Evolutionary conservation across 2,329 filamentous ascomycete species (phyloP), one percentile per base, ranked within the genome.

Genomic region (Monosporascus sp.): DNA sequence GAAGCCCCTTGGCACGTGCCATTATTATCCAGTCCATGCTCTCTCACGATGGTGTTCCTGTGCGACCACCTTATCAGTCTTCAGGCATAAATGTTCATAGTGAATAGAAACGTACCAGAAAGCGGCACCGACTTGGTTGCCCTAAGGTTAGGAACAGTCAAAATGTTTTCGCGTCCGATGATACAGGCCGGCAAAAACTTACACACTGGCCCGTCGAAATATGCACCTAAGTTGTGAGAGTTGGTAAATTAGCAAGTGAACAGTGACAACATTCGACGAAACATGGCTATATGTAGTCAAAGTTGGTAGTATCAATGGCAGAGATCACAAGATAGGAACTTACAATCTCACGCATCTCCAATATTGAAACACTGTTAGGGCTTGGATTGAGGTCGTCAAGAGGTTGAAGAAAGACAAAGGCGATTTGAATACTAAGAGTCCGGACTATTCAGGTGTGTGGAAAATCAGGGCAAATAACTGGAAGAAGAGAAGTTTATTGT

Each of bases 121-220:
- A 79, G 94, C 94, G 83, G 94, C 94, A 93, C 94, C 94, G 68
- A 97, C 96, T 90, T 99, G 94, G 89, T 99, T 99, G 85, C 94
- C 94, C 31, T 34, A 5, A 14, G 31, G 31, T 34, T 5, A 14
- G 31, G 31, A 34, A 14, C 9, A 34, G 31, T 34, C 11, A 34
- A 34, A 14, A 34, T 34, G 9, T 11, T 14, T 14, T 34, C 31
- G 11, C 31, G 5, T 34, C 1, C 5, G 31, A 5, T 34, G 31
- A 5, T 5, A 34, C 9, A 34, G 31, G 31, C 31, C 11, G 31
- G 31, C 31, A 2, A 34, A 3, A 34, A 34, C 31, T 34, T 34
- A 34, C 31, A 83, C 94, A 97, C 86, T 99, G 94, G 78, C 94
- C 94, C 84, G 94, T 99, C 83, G 99, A 94, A 70, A 99, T 91